phyloP scores from a whole-genome alignment of 2,329 filamentous ascomycete species.

The Botrytis galanthina region DNA sequence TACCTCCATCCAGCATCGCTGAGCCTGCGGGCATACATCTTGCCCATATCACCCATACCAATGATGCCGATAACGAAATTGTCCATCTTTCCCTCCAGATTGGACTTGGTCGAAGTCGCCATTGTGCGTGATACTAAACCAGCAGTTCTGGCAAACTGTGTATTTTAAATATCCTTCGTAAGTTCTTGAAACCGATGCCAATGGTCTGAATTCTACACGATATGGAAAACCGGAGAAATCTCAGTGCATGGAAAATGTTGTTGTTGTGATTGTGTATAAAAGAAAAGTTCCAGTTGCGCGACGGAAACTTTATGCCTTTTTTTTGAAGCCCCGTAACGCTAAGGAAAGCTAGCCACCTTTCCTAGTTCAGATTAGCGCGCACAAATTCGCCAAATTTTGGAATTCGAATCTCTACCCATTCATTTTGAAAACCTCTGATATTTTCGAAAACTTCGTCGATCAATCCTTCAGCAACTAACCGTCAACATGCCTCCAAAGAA shows the following conservation, averaged over 20 bases:
- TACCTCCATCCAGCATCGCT: conserved; percentile 97
- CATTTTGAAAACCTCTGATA: conserved; percentile 17
- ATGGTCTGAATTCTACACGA: not conserved
- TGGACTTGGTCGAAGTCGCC: conserved; percentile 15
- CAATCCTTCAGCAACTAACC: conserved; percentile 47
- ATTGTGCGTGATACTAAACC: conserved; percentile 4
- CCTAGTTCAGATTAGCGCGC: conserved; percentile 35
- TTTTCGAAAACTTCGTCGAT: conserved; percentile 21
- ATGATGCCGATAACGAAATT: conserved; percentile 86
- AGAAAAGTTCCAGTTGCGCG: not conserved
- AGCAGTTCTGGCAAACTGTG: not conserved
- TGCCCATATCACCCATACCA: conserved; percentile 99
- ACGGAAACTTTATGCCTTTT: conserved; percentile 19
- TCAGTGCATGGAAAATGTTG: not conserved
- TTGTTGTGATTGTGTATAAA: conserved; percentile 15
- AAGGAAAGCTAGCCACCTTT: conserved; percentile 2
- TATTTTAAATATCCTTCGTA: not conserved
- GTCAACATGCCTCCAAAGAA: conserved; percentile 97
- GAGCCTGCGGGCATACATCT: conserved; percentile 90
- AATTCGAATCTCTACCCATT: conserved; percentile 6
- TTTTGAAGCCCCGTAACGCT: conserved; percentile 19
- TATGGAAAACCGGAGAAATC: not conserved
- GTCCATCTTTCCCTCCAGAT: conserved; percentile 27
- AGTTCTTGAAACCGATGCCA: not conserved
- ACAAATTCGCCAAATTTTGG: conserved; percentile 23